phyloP scores from a whole-genome alignment of 352 stramenopile genomes.

The Blastocystis hominis region DNA sequence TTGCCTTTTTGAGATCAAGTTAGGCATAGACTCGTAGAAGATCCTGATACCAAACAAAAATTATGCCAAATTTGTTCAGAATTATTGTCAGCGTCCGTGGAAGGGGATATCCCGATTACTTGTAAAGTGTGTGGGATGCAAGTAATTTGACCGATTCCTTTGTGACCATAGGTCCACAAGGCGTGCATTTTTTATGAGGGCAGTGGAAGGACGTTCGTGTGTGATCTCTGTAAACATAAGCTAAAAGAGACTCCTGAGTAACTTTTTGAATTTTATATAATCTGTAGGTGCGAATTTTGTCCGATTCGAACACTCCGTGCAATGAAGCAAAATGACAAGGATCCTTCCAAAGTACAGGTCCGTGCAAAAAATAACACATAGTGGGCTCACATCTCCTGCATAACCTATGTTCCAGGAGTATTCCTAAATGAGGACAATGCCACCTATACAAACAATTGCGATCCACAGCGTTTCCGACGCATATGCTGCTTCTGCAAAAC shows the following conservation, averaged over 20 bases:
- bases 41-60: not conserved
- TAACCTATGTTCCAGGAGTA: constrained; percentile 49
- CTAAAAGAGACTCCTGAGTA: constrained; percentile 37
- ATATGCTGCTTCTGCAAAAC: constrained; percentile 40
- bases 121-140: constrained; percentile 11
- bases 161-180: constrained; percentile 28
- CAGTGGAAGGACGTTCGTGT: constrained; percentile 11
- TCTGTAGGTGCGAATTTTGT: constrained; percentile 49
- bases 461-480: not conserved
- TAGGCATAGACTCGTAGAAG: not conserved
- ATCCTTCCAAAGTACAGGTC: not conserved
- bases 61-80: constrained; percentile 15
- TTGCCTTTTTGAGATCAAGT: not conserved
- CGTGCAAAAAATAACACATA: not conserved
- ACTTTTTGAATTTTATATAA: not conserved
- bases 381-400: constrained; percentile 45
- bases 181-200: constrained; percentile 25
- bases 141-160: not conserved
- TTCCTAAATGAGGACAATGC: constrained; percentile 27
- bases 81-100: not conserved
- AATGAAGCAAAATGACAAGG: constrained; percentile 30
- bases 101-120: not conserved
- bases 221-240: constrained; percentile 35
- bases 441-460: constrained; percentile 13
- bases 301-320: constrained; percentile 10